Evolutionary conservation across 176 grass and related monocot species (phyloP).

Genomic region (sorghum (Sorghum bicolor)): Sorghum_bicolor_NCBIv3 NC_012871.2:66559001-66559500

Average conservation of each 20-base stretch:
- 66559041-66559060: constrained; percentile 20
- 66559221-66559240: not conserved
- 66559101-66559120: constrained; percentile 15
- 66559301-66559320: constrained; percentile 6
- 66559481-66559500: no score
- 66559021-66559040: not conserved
- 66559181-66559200: not conserved
- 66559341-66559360: no score
- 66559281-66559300: not conserved
- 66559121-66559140: constrained; percentile 34
- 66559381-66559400: no score
- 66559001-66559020: constrained; percentile 8
- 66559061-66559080: not conserved
- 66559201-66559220: not conserved
- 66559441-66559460: no score
- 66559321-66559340: no score
- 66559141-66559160: constrained; percentile 19
- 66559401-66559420: no score
- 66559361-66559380: no score
- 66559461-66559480: no score
- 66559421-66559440: no score
- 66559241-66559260: not conserved
- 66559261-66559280: constrained; percentile 5
- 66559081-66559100: not conserved
- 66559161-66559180: constrained; percentile 5